Evolutionary conservation across 2,329 filamentous ascomycete genomes (phyloP), one percentile per base, ranked within the genome.

Genomic region (Alternaria novae-zelandiae): DNA sequence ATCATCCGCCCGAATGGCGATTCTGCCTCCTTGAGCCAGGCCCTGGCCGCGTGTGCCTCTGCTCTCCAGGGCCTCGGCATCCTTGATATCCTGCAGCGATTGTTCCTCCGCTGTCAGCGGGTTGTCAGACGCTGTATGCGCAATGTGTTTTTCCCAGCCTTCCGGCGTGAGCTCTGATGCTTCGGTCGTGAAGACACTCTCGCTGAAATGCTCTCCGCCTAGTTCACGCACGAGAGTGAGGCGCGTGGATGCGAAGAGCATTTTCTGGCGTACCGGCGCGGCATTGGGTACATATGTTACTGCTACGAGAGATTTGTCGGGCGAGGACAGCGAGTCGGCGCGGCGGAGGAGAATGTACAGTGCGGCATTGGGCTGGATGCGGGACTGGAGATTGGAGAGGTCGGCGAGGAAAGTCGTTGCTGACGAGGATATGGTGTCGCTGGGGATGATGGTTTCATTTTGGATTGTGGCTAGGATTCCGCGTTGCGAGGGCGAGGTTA

Each of bases 251-350:
- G 92, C 92, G 78, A 95, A 94, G 21, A 96, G 86, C 90, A 93
- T 96, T 85, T 96, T 96, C 78, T 93, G 90, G 43, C 92, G 89
- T 60, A 96, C 92, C 26, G 90, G 91, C 43, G 92, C 92, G 1
- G 87, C 77, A 79, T 95, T 91, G 25, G 92, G 93, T 6, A 96
- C 89, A 78, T 94, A 96, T 36, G 91, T 93, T 36, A 94, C 83
- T 49, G 90, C 91, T 25, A 91, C 82, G 67, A 94, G 74, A 13
- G 73, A 73, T 43, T 77, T 76, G 57, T 78, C 70, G 12, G 72
- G 41, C 2, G 75, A 88, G 26, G 71, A 65, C 59, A 78, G 75
- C 41, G 80, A 77, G 55, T 88, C 84, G 78, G 90, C 85, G 59
- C 90, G 89, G 53, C 91, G 90, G 45, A 96, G 87, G 72, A 96